Evolutionary conservation across 208 protist genomes (phyloP), one percentile per base, ranked within the genome.

Genomic region (Porcisia hertigi): DNA sequence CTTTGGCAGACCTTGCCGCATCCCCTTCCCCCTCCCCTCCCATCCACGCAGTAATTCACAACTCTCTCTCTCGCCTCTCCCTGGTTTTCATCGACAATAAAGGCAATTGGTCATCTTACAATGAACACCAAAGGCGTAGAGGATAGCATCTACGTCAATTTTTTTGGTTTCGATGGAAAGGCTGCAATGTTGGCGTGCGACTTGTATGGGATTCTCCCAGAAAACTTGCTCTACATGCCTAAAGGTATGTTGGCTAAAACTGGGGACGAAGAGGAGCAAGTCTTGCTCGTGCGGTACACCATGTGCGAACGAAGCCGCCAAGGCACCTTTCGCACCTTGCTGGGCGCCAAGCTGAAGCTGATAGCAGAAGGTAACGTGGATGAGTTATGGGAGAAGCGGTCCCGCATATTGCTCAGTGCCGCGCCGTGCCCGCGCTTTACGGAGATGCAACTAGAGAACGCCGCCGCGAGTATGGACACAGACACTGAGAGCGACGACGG

Each of bases 301-400:
- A 75, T 75, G 58, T 65, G 71, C 45, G 71, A 75, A 49, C 71
- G 71, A 14, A 75, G 71, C 23, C 71, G 71, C 5, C 71, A 75
- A 53, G 58, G 71, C 39, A 75, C 59, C 41, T 75, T 75, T 53
- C 71, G 71, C 71, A 75, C 71, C n/a, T 41, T 75, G 36, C 58
- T 75, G 5, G 71, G 71, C 43, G 71, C 71, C 12, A 75, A 75
- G 25, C 36, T 58, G 20, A 75, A 75, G 71, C 57, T 75, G 71
- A 59, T 75, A 2, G 23, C 3, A 20, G 30, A 65, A 34, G 71
- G 71, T 34, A 54, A 63, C 9, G 71, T 75, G n/a, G 57, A 75
- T 16, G 58, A 55, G 30, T 39, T 75, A 25, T 75, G 71, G 71
- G n/a, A 75, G 18, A 55, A 75, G 34, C 71, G 71, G 12, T 57